Base-by-base conservation (phyloP, 306 rosid genomes). In the Quercus suber region DNA sequence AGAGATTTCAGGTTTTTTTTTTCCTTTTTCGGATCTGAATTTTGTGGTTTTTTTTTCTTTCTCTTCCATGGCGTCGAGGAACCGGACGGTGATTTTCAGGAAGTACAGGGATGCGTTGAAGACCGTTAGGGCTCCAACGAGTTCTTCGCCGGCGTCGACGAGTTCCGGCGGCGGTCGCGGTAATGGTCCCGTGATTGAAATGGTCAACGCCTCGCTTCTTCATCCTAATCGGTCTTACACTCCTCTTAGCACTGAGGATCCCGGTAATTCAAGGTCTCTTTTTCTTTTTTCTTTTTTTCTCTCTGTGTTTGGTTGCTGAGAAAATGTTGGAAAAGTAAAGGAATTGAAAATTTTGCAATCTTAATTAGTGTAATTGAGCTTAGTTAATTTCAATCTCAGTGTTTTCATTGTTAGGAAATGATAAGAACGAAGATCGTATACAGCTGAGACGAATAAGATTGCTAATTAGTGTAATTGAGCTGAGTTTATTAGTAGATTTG, bases 221-320 rank as follows among this genome's bases (percentile, higher is more conserved):
- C 83, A 91, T 85, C 89, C 84, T 15, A 91, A 90, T 88, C 96
- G 98, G 3, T 86, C 90, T 52, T 96, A 96, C 35, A 82, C 96
- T 80, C 96, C 96, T 11, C 93, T 96, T n/a, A 96, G 98, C 78
- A 93, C 98, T 6, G 97, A 90, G 4, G 99, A 96, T 89, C 98
- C 98, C 33, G 93, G 93, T 59, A 82, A 80, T 91, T 91, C 97
- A 41, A 91, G 99, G 99, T 95, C 72, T 79, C 73, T 73, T 69
- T n/a, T 82, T 71, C 31, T 73, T 23, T 55, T 65, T 73, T 23
- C 45, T 65, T 78, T 73, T 61, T 31, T 64, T 68, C 43, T 81
- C n/a, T 58, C 19, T 67, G 71, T 58, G 56, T 63, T 45, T 79
- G 56, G 45, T 11, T 25, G 43, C 63, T 55, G 55, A 23, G 45